A percentile compares a stretch with the other conserved stretches of the same genome.
These are phyloP conservation scores for Xylaria bambusicola DNA, from an alignment of 495 filamentous ascomycete genomes.

Conservation along the genomic window DNA sequence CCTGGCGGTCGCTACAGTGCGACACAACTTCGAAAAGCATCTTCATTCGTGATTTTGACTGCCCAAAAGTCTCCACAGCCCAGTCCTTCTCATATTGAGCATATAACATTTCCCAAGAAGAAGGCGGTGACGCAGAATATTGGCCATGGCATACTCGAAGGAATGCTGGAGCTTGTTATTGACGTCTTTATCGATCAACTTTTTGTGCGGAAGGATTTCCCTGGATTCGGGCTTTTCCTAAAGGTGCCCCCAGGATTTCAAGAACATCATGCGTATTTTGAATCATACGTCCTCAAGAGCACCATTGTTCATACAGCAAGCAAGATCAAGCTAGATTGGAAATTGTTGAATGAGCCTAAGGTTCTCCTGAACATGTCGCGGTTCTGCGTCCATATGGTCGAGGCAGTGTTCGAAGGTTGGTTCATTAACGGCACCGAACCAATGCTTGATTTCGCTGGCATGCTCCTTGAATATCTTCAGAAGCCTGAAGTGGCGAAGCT, in stretches of 20 bases:
- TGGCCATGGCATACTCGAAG: constrained; percentile 71
- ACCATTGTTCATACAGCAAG: constrained; percentile 71
- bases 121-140: constrained; percentile 51
- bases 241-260: constrained; percentile 89
- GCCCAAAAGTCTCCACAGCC: constrained; percentile 62
- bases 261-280: constrained; percentile 92
- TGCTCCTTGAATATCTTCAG: constrained; percentile 83
- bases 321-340: constrained; percentile 67
- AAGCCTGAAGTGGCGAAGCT: constrained; percentile 75
- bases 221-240: constrained; percentile 83
- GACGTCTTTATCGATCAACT: constrained; percentile 82
- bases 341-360: constrained; percentile 75
- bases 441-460: constrained; percentile 84
- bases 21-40: constrained; percentile 68
- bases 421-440: constrained; percentile 83
- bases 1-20: constrained; percentile 45
- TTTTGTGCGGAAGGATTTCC: constrained; percentile 81
- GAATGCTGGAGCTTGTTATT: constrained; percentile 71
- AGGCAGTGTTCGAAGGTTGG: constrained; percentile 94
- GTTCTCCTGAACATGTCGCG: constrained; percentile 83
- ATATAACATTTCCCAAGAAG: constrained; percentile 61
- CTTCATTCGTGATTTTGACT: constrained; percentile 86
- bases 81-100: constrained; percentile 62
- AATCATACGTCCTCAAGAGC: constrained; percentile 81
- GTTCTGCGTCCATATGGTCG: constrained; percentile 75